These are phyloP conservation scores for Biscogniauxia marginata DNA, from an alignment of 2,329 filamentous ascomycete species.

Conservation along the genomic window DNA sequence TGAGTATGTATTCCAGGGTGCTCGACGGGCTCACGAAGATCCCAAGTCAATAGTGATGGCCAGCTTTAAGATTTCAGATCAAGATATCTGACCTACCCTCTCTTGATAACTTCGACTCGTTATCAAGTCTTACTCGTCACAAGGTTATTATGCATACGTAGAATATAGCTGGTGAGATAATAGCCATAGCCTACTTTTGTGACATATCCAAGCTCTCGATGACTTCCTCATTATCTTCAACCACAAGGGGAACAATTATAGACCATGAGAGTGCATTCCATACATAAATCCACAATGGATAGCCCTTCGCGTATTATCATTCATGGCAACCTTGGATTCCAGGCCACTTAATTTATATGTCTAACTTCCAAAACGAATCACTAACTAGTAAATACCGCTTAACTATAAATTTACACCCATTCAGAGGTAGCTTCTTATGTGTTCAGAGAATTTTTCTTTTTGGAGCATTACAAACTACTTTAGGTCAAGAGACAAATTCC, in stretches of 20 bases:
- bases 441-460: too few relatives aligned
- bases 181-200: not conserved
- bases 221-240: not conserved
- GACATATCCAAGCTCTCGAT: not conserved
- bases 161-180: not conserved
- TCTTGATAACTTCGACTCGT: not conserved
- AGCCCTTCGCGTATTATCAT: not conserved
- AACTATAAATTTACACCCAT: too few relatives aligned
- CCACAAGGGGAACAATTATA: not conserved
- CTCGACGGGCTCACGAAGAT: not conserved
- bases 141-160: not conserved
- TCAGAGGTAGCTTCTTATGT: too few relatives aligned
- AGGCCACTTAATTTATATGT: too few relatives aligned
- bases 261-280: not conserved
- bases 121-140: not conserved
- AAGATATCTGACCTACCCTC: not conserved
- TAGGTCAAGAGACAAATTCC: not conserved
- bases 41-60: not conserved
- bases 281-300: not conserved
- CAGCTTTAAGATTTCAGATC: not conserved
- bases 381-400: not conserved
- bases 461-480: too few relatives aligned
- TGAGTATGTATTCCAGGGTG: not conserved
- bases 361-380: not conserved
- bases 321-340: too few relatives aligned